Evolutionary conservation across 768 basidiomycete species (phyloP), one percentile per base, ranked within the genome.

Genomic region (Mycena venus): DNA sequence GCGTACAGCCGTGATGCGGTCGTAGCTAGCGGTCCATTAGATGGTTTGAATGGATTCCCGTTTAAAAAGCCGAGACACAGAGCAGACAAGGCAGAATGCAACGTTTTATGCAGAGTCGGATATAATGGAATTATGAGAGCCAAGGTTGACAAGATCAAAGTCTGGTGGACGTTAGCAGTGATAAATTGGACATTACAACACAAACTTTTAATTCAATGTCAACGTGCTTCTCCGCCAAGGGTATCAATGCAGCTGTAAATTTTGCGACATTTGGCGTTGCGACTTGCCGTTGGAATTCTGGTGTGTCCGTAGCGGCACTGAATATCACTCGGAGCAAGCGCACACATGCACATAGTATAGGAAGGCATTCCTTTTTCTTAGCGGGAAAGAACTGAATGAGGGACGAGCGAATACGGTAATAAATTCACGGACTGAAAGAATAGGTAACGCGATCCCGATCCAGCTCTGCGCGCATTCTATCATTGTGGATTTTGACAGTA

Each of bases 211-310:
- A 77, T 59, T 92, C 91, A 29, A 78, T 75, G 73, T 91, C 89
- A 5, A 73, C 66, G 56, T 85, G 84, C 73, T 87, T 90, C 59
- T 93, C 91, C 7, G 87, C 88, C 27, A 95, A 80, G 4, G 84
- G 80, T 34, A 94, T 81, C 38, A 96, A 83, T 4, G 90, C 89
- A 49, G 85, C 77, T 31, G 91, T 91, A 80, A 93, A 91, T 83
- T 95, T 96, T 21, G 92, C 87, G 29, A 95, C 87, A 77, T 91
- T 91, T 2, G 96, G 95, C 6, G 87, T 85, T 40, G 89, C 90
- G 4, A 95, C 85, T 82, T 96, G 95, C 79, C 96, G 87, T 79
- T 96, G 94, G 82, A 95, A 96, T 82, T 96, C 95, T 34, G 91
- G 85, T n/a, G 90, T 85, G 80, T 91, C 89, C 27, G 84, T 83